Evolutionary conservation across 768 basidiomycete genomes (phyloP), one percentile per base, ranked within the genome.

Genomic region (Phanerochaete carnosa): DNA sequence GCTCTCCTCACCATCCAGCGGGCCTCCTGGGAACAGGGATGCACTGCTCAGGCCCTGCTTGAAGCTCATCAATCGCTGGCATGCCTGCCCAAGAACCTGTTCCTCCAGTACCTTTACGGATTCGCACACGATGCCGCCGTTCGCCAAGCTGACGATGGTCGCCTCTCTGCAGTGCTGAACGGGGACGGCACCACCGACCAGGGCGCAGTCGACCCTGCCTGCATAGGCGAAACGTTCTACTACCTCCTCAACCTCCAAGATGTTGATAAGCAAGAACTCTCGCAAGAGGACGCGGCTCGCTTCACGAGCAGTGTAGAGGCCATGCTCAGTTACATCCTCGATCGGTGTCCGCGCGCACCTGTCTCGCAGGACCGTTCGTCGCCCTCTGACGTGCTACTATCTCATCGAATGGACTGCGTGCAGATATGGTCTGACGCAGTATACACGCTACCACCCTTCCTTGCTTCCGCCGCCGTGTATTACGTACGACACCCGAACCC

Each of bases 21-120:
- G 9, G 57, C 68, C 4, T 67, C 68, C 12, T 67, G 68, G 66
- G 68, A 69, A 57, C 66, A 69, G 52, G 68, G 68, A 1, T 33
- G 50, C 28, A 59, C 66, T 29, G 66, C 66, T 1, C 68, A 69
- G 47, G 64, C 68, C 19, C 28, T 69, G 2, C 62, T 66, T 19
- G 66, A 69, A 45, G 54, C 45, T 3, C 59, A 64, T 37, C 62
- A 53, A 8, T 50, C 53, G 32, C 26, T 57, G 22, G 28, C 46
- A 9, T 49, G 23, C 47, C 28, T 54, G 1, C 57, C 57, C 43
- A 50, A 62, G 45, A 49, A 58, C 29, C 47, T 49, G 22, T 49
- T 29, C 23, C n/a, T 64, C 30, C 52, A 57, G n/a, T 65, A 63
- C 57, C 46, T 65, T 0, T 62, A 64, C 49, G 63, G 63, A 4